A percentile compares a stretch with the other conserved stretches of the same genome.
These are phyloP conservation scores for Lactifluus rugatus DNA, from an alignment of 768 basidiomycete species.

Conservation along the genomic window DNA sequence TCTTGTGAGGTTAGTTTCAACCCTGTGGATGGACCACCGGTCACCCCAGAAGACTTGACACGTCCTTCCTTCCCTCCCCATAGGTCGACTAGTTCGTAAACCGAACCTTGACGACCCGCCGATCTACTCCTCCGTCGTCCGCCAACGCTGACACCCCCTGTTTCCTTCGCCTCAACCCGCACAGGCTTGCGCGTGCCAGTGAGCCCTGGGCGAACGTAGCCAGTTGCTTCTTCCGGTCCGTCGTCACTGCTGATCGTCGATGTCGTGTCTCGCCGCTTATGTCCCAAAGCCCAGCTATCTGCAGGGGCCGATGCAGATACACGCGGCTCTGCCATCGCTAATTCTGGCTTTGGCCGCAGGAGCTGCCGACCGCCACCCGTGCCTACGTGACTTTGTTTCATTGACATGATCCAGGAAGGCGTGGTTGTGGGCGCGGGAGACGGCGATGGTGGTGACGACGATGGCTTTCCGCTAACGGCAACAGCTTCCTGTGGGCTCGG, in stretches of 20 bases:
- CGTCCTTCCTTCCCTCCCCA: conserved; percentile 48
- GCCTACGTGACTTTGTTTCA: conserved; percentile 1
- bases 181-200: neutral
- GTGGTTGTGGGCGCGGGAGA: neutral
- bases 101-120: conserved; percentile 66
- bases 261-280: conserved; percentile 24
- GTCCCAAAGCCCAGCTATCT: conserved; percentile 21
- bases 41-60: neutral
- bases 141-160: conserved; percentile 20
- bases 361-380: conserved; percentile 3
- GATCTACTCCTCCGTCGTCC: conserved; percentile 27
- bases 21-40: neutral
- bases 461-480: conserved; percentile 4
- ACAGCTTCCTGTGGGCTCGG: conserved; percentile 25
- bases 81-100: conserved; percentile 72
- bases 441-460: conserved; percentile 10
- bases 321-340: conserved; percentile 1
- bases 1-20: conserved; percentile 2
- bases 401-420: conserved; percentile 1
- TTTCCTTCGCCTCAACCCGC: conserved; percentile 13
- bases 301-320: conserved; percentile 20
- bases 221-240: conserved; percentile 37
- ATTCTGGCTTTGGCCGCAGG: conserved; percentile 17
- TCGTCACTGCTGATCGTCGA: conserved; percentile 52
- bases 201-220: neutral